Conservation (phyloP, 2,329 filamentous ascomycete genomes). For the Pyricularia sp. region DNA sequence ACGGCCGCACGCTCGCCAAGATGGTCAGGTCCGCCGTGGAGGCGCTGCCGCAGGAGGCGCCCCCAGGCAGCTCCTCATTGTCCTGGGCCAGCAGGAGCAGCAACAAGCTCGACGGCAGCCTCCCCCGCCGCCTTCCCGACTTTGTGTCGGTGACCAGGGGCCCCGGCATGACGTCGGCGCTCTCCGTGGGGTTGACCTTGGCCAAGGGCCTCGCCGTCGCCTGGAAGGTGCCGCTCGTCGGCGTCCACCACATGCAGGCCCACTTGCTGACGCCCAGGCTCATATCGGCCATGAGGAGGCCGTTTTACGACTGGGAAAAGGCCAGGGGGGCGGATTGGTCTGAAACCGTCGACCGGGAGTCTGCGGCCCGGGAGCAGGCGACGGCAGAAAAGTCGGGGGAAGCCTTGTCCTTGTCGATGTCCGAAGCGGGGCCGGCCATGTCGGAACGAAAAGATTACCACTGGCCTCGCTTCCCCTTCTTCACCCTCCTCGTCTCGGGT, state of each 20-base stretch:
- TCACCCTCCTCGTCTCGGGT: conserved; percentile 82
- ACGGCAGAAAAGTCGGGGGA: background rate
- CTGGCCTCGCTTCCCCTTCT: conserved; percentile 65
- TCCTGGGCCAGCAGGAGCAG: background rate
- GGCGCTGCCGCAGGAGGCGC: conserved; percentile 29
- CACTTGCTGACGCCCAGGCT: conserved; percentile 85
- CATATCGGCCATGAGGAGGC: conserved; percentile 45
- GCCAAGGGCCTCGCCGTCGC: conserved; percentile 82
- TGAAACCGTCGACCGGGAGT: too few relatives aligned
- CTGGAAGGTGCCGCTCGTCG: conserved; percentile 75
- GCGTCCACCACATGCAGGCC: conserved; percentile 95
- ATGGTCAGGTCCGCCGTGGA: conserved; percentile 56
- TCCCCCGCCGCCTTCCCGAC: conserved; percentile 31
- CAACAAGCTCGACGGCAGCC: too few relatives aligned
- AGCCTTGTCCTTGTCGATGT: too few relatives aligned
- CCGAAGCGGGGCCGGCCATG: background rate
- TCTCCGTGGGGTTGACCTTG: conserved; percentile 69
- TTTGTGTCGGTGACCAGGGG: conserved; percentile 86
- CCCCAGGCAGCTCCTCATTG: background rate
- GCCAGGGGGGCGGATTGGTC: too few relatives aligned
- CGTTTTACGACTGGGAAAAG: conserved; percentile 8
- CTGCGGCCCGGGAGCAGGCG: too few relatives aligned
- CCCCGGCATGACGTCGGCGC: conserved; percentile 75
- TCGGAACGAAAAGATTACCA: background rate
- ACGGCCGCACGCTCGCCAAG: conserved; percentile 59